A percentile compares a stretch with the other conserved stretches of the same genome.
These are phyloP conservation scores for Saccharum spontaneum DNA, from an alignment of 176 grass and related monocot genomes.

Conservation along the genomic window DNA sequence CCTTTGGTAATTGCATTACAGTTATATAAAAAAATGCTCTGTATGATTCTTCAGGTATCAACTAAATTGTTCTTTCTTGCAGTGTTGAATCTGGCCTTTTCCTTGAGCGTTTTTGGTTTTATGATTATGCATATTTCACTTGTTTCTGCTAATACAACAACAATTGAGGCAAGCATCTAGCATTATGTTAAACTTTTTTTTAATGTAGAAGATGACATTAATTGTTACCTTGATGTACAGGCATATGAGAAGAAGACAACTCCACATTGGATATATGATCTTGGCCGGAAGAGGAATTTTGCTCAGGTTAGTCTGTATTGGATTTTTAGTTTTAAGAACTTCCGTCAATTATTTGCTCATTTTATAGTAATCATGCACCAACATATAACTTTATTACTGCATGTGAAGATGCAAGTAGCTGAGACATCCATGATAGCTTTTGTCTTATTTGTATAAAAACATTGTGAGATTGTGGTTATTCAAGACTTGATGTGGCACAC, in stretches of 20 bases:
- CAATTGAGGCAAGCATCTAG: slow-evolving; percentile 63
- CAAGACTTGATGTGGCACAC: not conserved
- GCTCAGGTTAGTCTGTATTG: slow-evolving; percentile 57
- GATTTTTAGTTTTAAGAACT: slow-evolving; percentile 27
- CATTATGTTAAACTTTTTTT: slow-evolving; percentile 4
- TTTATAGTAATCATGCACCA: not conserved
- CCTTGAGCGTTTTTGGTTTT: slow-evolving; percentile 88
- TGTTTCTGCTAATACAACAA: slow-evolving; percentile 83
- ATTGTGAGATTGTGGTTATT: not conserved
- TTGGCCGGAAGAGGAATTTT: slow-evolving; percentile 92
- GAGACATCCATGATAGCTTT: not conserved
- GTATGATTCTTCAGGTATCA: not conserved
- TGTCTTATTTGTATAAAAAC: not conserved
- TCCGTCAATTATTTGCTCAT: not conserved
- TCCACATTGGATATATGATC: slow-evolving; percentile 89
- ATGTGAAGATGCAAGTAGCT: not conserved
- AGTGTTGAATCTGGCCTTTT: slow-evolving; percentile 80
- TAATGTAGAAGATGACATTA: slow-evolving; percentile 2
- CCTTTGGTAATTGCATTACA: slow-evolving; percentile 67
- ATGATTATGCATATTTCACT: slow-evolving; percentile 95
- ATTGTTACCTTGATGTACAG: slow-evolving; percentile 41
- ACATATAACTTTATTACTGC: not conserved
- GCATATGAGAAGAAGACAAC: slow-evolving; percentile 96
- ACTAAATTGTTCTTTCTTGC: slow-evolving; percentile 29
- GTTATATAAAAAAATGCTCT: not conserved